Percentiles rank a stretch among this genome's conserved stretches.
Evolutionary conservation across 2,329 filamentous ascomycete genomes (phyloP).

Genomic region (Cladophialophora carrionii): DNA sequence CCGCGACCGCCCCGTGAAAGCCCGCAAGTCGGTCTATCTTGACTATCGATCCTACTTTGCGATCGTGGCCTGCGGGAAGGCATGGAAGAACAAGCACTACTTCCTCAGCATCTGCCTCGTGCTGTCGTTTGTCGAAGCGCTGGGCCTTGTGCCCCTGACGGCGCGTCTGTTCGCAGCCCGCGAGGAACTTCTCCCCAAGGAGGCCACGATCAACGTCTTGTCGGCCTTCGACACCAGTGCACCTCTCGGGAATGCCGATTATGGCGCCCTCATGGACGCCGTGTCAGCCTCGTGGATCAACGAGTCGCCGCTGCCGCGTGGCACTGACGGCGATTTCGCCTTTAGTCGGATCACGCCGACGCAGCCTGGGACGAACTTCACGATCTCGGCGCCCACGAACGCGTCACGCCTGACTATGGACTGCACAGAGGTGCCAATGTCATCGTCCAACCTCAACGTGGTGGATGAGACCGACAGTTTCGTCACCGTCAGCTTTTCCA

Average conservation of each 20-base stretch:
- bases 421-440: background rate
- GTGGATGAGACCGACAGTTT: background rate
- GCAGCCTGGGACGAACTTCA: background rate
- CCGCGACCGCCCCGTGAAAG: background rate
- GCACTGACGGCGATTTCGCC: background rate
- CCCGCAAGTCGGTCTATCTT: background rate
- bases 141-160: background rate
- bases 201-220: background rate
- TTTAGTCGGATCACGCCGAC: background rate
- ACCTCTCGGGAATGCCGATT: background rate
- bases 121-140: background rate
- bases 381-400: background rate
- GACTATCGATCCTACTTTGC: background rate
- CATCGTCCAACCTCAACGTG: background rate
- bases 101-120: background rate
- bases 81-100: background rate
- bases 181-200: background rate
- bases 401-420: background rate
- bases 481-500: background rate
- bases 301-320: background rate
- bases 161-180: background rate
- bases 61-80: background rate
- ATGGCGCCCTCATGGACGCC: background rate
- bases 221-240: background rate
- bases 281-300: background rate